Evolutionary conservation across 2,329 filamentous ascomycete genomes (phyloP), one percentile per base, ranked within the genome.

Genomic region (Scolecobasidium constrictum): DNA sequence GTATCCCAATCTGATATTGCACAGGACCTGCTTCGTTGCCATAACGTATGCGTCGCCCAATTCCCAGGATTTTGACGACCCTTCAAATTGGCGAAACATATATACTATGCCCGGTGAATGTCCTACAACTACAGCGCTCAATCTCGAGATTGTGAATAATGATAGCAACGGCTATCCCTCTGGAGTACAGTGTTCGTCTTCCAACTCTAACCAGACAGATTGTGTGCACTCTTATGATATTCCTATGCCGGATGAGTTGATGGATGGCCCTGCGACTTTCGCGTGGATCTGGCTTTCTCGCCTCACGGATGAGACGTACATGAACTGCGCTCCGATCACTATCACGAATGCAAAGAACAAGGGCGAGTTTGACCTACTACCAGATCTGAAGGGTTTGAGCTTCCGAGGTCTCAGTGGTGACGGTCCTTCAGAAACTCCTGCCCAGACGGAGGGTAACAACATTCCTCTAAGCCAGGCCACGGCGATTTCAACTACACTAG

Each of bases 251-350:
- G 38, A 41, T 22, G 20, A 41, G 23, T 34, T 41, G n/a, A 41
- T 35, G 22, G 23, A 41, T 41, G 38, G 38, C 38, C 20, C 20
- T 41, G 23, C 38, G 20, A 34, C 23, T 34, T 41, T 41, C 22
- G 18, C 38, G 23, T 41, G 18, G 38, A 22, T 41, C 38, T 41
- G 18, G 38, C 38, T 41, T 35, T 41, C 38, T 34, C n/a, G 33
- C n/a, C 20, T 41, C 19, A 41, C 22, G 13, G 23, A 34, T n/a
- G 38, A 41, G 38, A 41, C 38, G 23, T 41, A 41, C 33, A 41
- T 41, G 38, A 41, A 41, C 33, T 41, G 38, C 38, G 38, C 38
- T 35, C 38, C 38, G 12, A 41, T 41, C 19, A 41, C 38, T 41
- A 41, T 41, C 19, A 35, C 38, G n/a, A 22, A 34, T 7, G 38